Evolutionary conservation across 768 basidiomycete genomes (phyloP), one percentile per base, ranked within the genome.

Genomic region (Pleurotus cornucopiae): DNA sequence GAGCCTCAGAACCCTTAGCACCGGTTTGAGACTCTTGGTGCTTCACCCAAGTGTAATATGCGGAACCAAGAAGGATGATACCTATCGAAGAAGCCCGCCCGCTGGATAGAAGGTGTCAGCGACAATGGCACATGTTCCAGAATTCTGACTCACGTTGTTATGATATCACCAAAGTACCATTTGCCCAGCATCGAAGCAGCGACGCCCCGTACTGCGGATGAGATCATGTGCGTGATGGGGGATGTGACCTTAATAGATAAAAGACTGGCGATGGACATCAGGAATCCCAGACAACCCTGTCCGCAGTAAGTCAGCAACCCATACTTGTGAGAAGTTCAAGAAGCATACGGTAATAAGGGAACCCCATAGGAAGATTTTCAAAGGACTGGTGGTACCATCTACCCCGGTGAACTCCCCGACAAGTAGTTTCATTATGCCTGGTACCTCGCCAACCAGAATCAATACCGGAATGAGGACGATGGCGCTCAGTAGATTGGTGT

Each of bases 211-310:
- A 96, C 92, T 16, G 96, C 95, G 9, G 94, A 94, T 3, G 93
- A 95, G 23, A 97, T 76, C 95, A 98, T 98, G 70, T 98, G 95
- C 2, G 95, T 95, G 67, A 98, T 94, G 12, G 95, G 95, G 1
- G 94, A 96, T 6, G 95, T 98, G 59, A 98, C 90, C 70, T 98
- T 95, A 77, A 98, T 97, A 21, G 91, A 94, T 26, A 98, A 78
- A 58, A 95, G 74, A 60, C 91, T 92, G 7, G 95, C 94, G 54
- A 98, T 82, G 72, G 89, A 92, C 84, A 98, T 97, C 63, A 95
- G 73, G 80, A 97, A 98, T 7, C 95, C 95, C 52, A 97, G 73
- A 14, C 81, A 73, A 30, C 94, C 94, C 91, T 94, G 55, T 14
- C 20, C 48, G 58, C 6, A 5, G 12, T 26, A 23, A 60, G 20